Evolutionary conservation across 2,329 filamentous ascomycete species (phyloP).

Genomic region (Nemania abortiva): DNA sequence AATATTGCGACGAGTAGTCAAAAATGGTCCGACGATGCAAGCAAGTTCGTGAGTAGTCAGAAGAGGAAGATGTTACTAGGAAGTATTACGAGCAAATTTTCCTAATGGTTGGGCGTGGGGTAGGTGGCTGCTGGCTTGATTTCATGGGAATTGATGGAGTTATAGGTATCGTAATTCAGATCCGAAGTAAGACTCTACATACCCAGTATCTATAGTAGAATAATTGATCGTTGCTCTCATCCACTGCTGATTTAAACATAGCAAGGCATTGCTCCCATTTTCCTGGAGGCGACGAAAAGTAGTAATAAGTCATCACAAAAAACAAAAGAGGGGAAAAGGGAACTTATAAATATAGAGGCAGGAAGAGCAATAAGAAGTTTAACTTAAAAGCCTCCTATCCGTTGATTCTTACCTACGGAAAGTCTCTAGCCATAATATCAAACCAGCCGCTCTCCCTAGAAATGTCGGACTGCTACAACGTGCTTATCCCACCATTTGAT

Average conservation of each 20-base stretch:
- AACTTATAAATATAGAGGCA: too few relatives aligned
- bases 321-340: too few relatives aligned
- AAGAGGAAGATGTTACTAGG: slow-evolving; percentile 87
- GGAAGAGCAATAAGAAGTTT: too few relatives aligned
- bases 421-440: too few relatives aligned
- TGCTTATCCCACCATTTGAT: background rate
- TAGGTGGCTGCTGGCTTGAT: background rate
- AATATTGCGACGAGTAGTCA: slow-evolving; percentile 82
- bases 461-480: too few relatives aligned
- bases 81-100: slow-evolving; percentile 71
- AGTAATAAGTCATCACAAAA: too few relatives aligned
- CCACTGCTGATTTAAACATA: too few relatives aligned
- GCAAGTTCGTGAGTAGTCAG: slow-evolving; percentile 86
- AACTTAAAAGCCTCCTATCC: too few relatives aligned
- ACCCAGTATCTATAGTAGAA: background rate
- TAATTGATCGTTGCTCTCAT: background rate
- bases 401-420: too few relatives aligned
- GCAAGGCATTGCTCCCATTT: too few relatives aligned
- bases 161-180: background rate
- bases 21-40: slow-evolving; percentile 88
- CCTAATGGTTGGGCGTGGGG: slow-evolving; percentile 25
- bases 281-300: too few relatives aligned
- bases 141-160: slow-evolving; percentile 1
- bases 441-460: too few relatives aligned
- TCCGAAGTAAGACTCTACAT: background rate